phyloP scores from a whole-genome alignment of 495 filamentous ascomycete genomes.

The Penicillium cosmopolitanum region DNA sequence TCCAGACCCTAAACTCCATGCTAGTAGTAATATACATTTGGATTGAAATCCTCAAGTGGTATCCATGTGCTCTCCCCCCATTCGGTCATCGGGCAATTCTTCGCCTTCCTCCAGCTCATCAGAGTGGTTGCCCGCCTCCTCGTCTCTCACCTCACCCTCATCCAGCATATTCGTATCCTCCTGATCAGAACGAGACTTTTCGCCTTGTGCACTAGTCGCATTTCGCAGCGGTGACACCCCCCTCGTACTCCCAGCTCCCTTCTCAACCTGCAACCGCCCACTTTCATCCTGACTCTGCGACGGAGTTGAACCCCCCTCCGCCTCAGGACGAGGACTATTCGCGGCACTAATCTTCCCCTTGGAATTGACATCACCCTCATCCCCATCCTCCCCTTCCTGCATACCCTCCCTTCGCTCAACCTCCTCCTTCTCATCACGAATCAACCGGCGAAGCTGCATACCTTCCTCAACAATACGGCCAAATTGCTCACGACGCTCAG shows the following conservation, averaged over 20 bases:
- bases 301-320: conserved; percentile 49
- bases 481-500: conserved; percentile 85
- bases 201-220: conserved; percentile 35
- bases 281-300: conserved; percentile 50
- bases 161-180: conserved; percentile 62
- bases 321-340: conserved; percentile 70
- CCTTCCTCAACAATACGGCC: conserved; percentile 89
- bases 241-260: conserved; percentile 27
- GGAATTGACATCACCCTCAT: conserved; percentile 64
- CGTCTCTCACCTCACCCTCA: conserved; percentile 64
- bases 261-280: conserved; percentile 47
- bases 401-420: conserved; percentile 76
- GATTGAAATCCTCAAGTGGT: conserved; percentile 44
- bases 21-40: conserved; percentile 33
- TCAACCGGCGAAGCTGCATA: conserved; percentile 79
- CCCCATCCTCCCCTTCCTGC: conserved; percentile 72
- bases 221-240: conserved; percentile 48
- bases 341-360: conserved; percentile 56
- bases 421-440: conserved; percentile 96
- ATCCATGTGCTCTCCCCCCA: conserved; percentile 70
- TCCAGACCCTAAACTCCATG: conserved; percentile 35
- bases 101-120: conserved; percentile 54
- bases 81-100: conserved; percentile 53
- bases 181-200: conserved; percentile 39
- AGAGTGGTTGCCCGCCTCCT: conserved; percentile 40